Evolutionary conservation across 352 stramenopile genomes (phyloP).

Genomic region (Globisporangium canariense): DNA sequence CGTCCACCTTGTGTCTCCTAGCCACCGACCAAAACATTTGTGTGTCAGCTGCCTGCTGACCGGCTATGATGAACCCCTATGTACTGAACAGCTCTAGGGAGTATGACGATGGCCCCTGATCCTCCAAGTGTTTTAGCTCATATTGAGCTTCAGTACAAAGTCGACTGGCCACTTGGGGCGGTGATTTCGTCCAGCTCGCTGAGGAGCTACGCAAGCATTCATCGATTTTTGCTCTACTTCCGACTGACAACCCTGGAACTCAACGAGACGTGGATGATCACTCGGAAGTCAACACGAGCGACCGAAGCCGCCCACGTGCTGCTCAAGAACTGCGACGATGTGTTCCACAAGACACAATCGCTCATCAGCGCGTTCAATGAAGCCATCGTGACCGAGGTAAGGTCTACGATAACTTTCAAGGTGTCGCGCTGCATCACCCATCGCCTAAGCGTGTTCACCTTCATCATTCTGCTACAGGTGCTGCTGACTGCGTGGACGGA

Average conservation of each 20-base stretch:
- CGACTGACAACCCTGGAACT: constrained; percentile 43
- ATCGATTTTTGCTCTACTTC: constrained; percentile 42
- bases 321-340: constrained; percentile 26
- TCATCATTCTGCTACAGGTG: constrained; percentile 23
- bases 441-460: background rate
- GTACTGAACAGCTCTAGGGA: constrained; percentile 27
- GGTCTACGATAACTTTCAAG: background rate
- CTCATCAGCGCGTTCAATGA: constrained; percentile 46
- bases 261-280: constrained; percentile 33
- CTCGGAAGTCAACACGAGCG: constrained; percentile 26
- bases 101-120: constrained; percentile 30
- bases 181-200: constrained; percentile 39
- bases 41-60: too few relatives aligned
- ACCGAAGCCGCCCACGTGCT: constrained; percentile 10
- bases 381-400: constrained; percentile 41
- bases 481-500: constrained; percentile 37
- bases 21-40: too few relatives aligned
- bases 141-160: constrained; percentile 44
- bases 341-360: constrained; percentile 41
- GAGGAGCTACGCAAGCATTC: constrained; percentile 33
- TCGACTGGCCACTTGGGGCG: constrained; percentile 47
- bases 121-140: constrained; percentile 32
- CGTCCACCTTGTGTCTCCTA: background rate
- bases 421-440: background rate
- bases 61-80: background rate